Evolutionary conservation across 352 stramenopile species (phyloP), one percentile per base, ranked within the genome.

Genomic region (Globisporangium paddicum): DNA sequence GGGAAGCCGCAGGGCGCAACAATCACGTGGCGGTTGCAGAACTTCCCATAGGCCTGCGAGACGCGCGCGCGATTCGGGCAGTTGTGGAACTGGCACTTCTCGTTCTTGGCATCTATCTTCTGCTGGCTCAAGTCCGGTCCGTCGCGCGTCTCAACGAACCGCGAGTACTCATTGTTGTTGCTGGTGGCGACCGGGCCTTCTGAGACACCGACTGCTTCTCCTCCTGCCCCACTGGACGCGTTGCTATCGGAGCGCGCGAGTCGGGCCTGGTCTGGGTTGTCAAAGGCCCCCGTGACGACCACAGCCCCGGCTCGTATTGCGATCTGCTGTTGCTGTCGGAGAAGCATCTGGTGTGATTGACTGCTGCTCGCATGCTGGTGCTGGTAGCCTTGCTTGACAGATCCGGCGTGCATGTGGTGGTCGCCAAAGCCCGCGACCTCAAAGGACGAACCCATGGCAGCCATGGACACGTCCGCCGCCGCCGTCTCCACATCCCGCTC

Each of bases 1-100:
- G 85, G 85, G 60, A 95, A 95, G 18, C 85, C 85, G 63, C 85
- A 95, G 7, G 85, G 85, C 2, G 82, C 74, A 30, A 95, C 82
- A 32, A 95, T 92, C 62, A 92, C 83, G 52, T 95, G 85, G 5
- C 85, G 81, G 55, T 95, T 95, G 72, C 85, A 95, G 58, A 93
- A 95, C 28, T 86, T 89, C 14, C 82, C 82, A 57, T 91, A 93
- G 8, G 70, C 71, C 60, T 95, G 85, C 0, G 73, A 73, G 35
- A 95, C 82, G 4, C 82, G 77, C 38, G 85, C 85, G 26, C 79
- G 85, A 62, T 95, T 95, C 6, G 78, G 72, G 55, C 85, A 95
- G 40, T 77, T 86, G 55, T 77, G 66, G 62, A 85, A 93, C 64
- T 90, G 70, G 57, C 85, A 95, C 30, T 71, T 85, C 56, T 88